Base-by-base conservation (phyloP, 2,329 filamentous ascomycete species). In the Aspergillus fischeri region DNA sequence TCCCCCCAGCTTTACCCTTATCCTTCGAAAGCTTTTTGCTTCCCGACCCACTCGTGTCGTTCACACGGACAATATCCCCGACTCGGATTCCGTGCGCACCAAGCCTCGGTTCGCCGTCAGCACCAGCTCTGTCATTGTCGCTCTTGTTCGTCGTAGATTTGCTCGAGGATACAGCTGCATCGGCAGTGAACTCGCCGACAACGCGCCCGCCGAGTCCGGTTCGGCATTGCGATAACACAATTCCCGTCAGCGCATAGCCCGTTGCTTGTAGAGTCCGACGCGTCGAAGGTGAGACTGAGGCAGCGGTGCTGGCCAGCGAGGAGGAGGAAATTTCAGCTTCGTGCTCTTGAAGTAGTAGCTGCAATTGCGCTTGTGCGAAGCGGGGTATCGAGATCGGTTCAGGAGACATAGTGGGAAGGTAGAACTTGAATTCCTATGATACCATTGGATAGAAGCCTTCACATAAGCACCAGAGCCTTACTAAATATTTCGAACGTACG, bases 171-270 rank as follows among this genome's bases (percentile, higher is more conserved):
- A 88, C 83, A 0, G 91, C 89, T n/a, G 84, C 76, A 67, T 97
- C 93, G 1, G 77, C 73, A 1, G 77, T 79, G 5, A 99, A 85
- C 72, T 97, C 92, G 3, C 97, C 78, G 1, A 99, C 88, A 0
- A 90, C 91, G 62, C 91, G 90, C n/a, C 94, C 94, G 17, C 92
- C 94, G 41, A 97, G 80, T 0, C 94, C 94, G 0, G 94, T 99
- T 29, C 92, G 87, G 70, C 90, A 89, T 20, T 89, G 87, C 10
- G 83, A 79, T 35, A 96, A 78, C 32, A 84, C 78, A 8, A 97
- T 84, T 0, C 74, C 75, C 1, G 72, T 77, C 3, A 77, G 53
- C 0, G 75, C 75, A 59, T 76, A 69, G 10, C 75, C 75, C 0
- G 73, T 72, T 17, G 74, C 73, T 66, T 77, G 74, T 17, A 79